Conservation (phyloP, 768 basidiomycete genomes). For the Calocybe cyanea region DNA sequence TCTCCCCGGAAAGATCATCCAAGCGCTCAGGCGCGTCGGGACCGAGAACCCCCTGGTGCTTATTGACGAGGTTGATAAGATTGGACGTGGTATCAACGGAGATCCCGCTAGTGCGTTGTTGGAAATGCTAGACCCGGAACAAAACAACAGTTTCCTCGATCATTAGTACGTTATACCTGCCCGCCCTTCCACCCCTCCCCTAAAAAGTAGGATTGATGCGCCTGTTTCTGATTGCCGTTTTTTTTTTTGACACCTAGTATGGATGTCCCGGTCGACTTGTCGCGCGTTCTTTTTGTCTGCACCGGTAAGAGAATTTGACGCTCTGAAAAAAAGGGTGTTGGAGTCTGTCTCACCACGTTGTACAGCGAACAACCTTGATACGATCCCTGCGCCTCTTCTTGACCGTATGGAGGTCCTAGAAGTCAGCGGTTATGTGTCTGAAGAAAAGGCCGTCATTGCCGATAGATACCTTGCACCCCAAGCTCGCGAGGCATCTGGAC, state of each 20-base stretch:
- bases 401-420: slow-evolving; percentile 97
- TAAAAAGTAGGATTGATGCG: too few relatives aligned
- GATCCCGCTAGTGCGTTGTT: slow-evolving; percentile 89
- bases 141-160: slow-evolving; percentile 91
- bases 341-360: too few relatives aligned
- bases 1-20: slow-evolving; percentile 91
- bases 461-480: slow-evolving; percentile 87
- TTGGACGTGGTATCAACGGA: slow-evolving; percentile 86
- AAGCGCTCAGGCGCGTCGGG: slow-evolving; percentile 88
- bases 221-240: slow-evolving; percentile 6
- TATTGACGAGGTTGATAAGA: slow-evolving; percentile 96
- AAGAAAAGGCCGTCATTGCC: slow-evolving; percentile 89
- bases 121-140: slow-evolving; percentile 94
- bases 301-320: slow-evolving; percentile 36
- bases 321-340: too few relatives aligned
- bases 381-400: slow-evolving; percentile 88
- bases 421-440: slow-evolving; percentile 91
- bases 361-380: slow-evolving; percentile 82
- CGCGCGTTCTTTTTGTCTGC: slow-evolving; percentile 95
- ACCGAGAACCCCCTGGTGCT: slow-evolving; percentile 93
- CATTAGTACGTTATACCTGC: slow-evolving; percentile 69
- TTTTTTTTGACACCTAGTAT: slow-evolving; percentile 49
- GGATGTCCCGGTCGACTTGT: slow-evolving; percentile 96
- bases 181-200: too few relatives aligned
- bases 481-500: slow-evolving; percentile 86